Evolutionary conservation across 108 stramenopile genomes (phyloP).

Genomic region (Ochromonas danica): DNA sequence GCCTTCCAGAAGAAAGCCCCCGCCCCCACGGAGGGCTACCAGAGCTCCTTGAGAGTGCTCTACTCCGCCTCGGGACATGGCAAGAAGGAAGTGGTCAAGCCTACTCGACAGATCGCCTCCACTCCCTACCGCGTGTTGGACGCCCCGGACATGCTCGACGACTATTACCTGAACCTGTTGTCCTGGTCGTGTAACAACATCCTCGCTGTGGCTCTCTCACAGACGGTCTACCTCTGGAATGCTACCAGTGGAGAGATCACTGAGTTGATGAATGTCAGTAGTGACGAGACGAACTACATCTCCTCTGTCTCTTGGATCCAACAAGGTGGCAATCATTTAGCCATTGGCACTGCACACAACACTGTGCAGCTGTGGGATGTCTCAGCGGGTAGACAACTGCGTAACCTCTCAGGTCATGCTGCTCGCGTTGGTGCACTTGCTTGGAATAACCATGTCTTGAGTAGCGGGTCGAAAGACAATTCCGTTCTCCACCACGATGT

Average conservation of each 20-base stretch:
- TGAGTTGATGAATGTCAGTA: constrained; percentile 72
- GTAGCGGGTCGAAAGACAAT: constrained; percentile 75
- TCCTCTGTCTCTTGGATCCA: constrained; percentile 91
- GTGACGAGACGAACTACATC: constrained; percentile 70
- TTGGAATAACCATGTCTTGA: constrained; percentile 89
- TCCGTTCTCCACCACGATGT: constrained; percentile 92
- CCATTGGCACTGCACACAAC: constrained; percentile 49
- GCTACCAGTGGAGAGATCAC: constrained; percentile 87
- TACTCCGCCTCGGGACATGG: constrained; percentile 67
- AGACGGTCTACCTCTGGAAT: constrained; percentile 97
- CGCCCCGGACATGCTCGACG: constrained; percentile 91
- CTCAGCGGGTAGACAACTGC: constrained; percentile 59
- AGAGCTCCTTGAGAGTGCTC: constrained; percentile 80
- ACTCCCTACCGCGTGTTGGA: constrained; percentile 90
- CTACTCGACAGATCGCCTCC: constrained; percentile 84
- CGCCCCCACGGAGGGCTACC: constrained; percentile 86
- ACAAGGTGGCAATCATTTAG: constrained; percentile 68
- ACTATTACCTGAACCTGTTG: constrained; percentile 94
- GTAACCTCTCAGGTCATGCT: constrained; percentile 80
- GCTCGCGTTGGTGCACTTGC: constrained; percentile 86
- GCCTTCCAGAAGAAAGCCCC: constrained; percentile 93
- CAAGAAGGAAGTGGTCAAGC: constrained; percentile 63
- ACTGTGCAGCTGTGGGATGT: constrained; percentile 82
- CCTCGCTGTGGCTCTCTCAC: constrained; percentile 91
- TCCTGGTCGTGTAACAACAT: constrained; percentile 86